Evolutionary conservation across 805 yeast genomes (phyloP), one percentile per base, ranked within the genome.

Genomic region (Yamadazyma olivae): DNA sequence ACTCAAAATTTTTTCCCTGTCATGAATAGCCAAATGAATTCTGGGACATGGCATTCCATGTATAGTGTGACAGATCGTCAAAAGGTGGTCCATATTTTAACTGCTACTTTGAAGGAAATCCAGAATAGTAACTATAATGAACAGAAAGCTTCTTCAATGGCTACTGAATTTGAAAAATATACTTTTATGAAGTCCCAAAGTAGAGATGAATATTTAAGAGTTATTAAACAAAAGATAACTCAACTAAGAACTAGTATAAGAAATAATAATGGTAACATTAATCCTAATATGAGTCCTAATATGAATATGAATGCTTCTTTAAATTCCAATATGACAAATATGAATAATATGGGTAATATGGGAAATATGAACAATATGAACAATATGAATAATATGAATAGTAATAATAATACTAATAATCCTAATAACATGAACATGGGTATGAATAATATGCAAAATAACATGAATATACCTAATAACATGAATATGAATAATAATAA

Each of bases 161-260:
- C 89, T 3, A 82, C 78, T 48, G 86, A 82, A 50, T 82, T 80
- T 46, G 93, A 83, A 53, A 75, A 78, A 40, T 77, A 70, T 46
- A 74, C 87, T 17, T 83, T 71, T 53, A 68, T 71, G 38, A 77
- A 77, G 38, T 69, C 86, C 9, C 67, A 70, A 7, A 64, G 75
- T 15, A 76, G 77, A 45, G 75, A 73, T 35, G 80, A 79, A 41
- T 83, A 83, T 50, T 68, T 53, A 53, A 62, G 51, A 47, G 57
- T 64, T 42, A 67, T 56, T 53, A 66, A 56, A 47, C 62, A 57
- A 43, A 64, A 69, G 52, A 51, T 67, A 39, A 48, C 58, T 25
- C 66, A 61, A 46, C 52, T 64, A 36, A 51, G 55, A 36, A 40
- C 37, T 29, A 51, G 53, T 12, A 33, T 44, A 14, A 40, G 54